These are phyloP conservation scores for Naegleria lovaniensis DNA, from an alignment of 208 protist genomes.

Conservation along the genomic window DNA sequence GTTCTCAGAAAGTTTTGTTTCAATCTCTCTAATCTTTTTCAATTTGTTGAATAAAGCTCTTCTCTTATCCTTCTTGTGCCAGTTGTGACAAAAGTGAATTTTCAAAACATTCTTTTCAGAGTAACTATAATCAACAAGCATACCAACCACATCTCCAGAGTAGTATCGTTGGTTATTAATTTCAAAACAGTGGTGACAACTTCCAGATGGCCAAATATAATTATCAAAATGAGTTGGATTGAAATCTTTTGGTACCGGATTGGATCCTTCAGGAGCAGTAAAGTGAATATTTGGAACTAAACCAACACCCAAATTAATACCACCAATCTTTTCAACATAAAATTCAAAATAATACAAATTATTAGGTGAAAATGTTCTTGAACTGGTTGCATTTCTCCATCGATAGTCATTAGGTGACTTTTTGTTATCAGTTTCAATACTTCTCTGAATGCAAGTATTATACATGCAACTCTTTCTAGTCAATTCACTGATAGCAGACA, in stretches of 20 bases:
- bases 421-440: not conserved
- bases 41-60: not conserved
- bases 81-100: not conserved
- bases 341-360: slow-evolving; percentile 12
- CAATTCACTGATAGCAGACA: not conserved
- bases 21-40: not conserved
- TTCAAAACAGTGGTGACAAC: slow-evolving; percentile 2
- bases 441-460: not conserved
- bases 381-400: not conserved
- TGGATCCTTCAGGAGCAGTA: not conserved
- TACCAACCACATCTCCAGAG: not conserved
- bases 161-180: not conserved
- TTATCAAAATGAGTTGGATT: not conserved
- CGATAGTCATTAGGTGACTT: not conserved
- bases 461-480: not conserved
- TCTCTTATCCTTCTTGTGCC: not conserved
- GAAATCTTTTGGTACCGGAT: not conserved
- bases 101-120: not conserved
- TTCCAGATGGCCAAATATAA: not conserved
- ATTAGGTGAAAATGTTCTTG: not conserved
- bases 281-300: not conserved
- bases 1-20: not conserved
- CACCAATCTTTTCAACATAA: not conserved
- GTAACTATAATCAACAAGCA: not conserved
- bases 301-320: not conserved